phyloP scores from a whole-genome alignment of 2,329 filamentous ascomycete genomes.

The Phialemoniopsis sp. region DNA sequence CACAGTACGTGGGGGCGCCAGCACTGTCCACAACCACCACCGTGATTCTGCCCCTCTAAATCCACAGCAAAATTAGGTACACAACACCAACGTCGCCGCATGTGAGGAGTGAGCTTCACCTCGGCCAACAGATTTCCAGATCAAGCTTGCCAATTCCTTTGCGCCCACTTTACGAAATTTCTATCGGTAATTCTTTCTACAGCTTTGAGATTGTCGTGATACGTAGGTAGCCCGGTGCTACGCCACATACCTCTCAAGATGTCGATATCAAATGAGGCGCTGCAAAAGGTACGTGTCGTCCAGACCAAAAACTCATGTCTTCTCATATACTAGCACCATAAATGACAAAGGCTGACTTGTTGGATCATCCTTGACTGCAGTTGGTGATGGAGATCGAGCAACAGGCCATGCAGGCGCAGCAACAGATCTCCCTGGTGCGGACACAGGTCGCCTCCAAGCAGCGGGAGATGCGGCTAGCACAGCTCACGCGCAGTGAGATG shows the following conservation, averaged over 20 bases:
- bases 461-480: constrained; percentile 81
- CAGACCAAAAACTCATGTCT: constrained; percentile 6
- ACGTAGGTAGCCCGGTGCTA: background rate
- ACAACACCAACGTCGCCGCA: too few species aligned
- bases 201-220: background rate
- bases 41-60: too few species aligned
- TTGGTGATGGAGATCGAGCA: constrained; percentile 90
- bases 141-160: too few species aligned
- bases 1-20: background rate
- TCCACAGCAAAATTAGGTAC: too few species aligned
- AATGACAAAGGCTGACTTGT: constrained; percentile 2
- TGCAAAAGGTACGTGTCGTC: constrained; percentile 69
- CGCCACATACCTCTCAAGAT: constrained; percentile 43
- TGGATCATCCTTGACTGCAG: constrained; percentile 37
- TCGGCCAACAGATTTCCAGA: too few species aligned
- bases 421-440: constrained; percentile 84
- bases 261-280: constrained; percentile 90
- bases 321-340: constrained; percentile 6
- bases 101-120: too few species aligned
- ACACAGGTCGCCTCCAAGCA: constrained; percentile 82
- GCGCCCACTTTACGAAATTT: too few species aligned
- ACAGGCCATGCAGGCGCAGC: constrained; percentile 82
- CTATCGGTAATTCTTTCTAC: too few species aligned
- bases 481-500: constrained; percentile 82
- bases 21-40: too few species aligned